phyloP scores from a whole-genome alignment of 441 rosid genomes.

The Erysimum cheiri region DNA sequence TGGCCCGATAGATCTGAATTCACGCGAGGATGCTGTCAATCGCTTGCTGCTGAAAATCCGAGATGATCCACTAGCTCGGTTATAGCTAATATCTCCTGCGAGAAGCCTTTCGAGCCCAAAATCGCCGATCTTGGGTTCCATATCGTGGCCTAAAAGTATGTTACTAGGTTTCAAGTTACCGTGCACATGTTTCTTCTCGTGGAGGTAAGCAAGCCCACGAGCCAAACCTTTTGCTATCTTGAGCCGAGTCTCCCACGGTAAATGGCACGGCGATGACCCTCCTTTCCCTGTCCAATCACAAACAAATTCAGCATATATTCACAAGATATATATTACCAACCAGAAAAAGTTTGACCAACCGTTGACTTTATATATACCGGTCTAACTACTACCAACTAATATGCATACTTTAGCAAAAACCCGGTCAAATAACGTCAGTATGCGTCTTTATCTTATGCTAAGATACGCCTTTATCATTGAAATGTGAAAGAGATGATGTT shows the following conservation, averaged over 20 bases:
- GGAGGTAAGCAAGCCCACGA: conserved; percentile 79
- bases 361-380: conserved; percentile 46
- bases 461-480: conserved; percentile 14
- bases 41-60: conserved; percentile 81
- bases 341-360: neutral
- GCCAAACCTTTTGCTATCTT: conserved; percentile 80
- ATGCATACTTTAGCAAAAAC: neutral
- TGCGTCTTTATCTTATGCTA: conserved; percentile 33
- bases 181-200: conserved; percentile 89
- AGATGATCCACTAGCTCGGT: conserved; percentile 63
- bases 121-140: conserved; percentile 84
- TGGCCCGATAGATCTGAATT: conserved; percentile 31
- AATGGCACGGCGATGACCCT: conserved; percentile 78
- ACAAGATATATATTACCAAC: neutral
- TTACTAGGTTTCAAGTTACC: conserved; percentile 85
- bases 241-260: conserved; percentile 84
- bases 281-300: conserved; percentile 62
- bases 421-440: conserved; percentile 34
- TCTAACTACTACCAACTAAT: conserved; percentile 15
- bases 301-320: conserved; percentile 22
- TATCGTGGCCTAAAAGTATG: conserved; percentile 63
- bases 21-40: conserved; percentile 65
- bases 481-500: neutral
- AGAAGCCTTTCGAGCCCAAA: conserved; percentile 85
- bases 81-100: conserved; percentile 62